These are phyloP conservation scores for Huntiella moniliformis DNA, from an alignment of 2,329 filamentous ascomycete genomes.

Conservation along the genomic window DNA sequence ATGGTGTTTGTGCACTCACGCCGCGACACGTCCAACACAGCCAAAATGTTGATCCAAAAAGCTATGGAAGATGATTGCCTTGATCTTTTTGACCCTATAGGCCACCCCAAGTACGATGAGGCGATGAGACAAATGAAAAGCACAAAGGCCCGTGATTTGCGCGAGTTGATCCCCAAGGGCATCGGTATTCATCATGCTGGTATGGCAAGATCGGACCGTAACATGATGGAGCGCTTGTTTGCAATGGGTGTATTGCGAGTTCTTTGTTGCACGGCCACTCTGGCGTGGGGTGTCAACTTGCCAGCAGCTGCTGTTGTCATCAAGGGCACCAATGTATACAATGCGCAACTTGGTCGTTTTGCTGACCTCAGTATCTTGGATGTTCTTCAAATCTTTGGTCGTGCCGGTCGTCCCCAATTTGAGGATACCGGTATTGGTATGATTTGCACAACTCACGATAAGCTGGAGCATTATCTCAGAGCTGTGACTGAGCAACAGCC, in stretches of 20 bases:
- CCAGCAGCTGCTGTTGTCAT: constrained; percentile 93
- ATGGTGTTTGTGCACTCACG: constrained; percentile 99
- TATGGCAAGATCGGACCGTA: constrained; percentile 85
- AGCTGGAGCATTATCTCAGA: constrained; percentile 72
- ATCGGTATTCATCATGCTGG: constrained; percentile 93
- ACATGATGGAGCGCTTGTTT: constrained; percentile 88
- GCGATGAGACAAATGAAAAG: constrained; percentile 71
- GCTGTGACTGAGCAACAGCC: constrained; percentile 92
- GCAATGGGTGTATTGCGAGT: constrained; percentile 85
- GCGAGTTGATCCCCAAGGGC: constrained; percentile 77
- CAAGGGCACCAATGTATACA: constrained; percentile 95
- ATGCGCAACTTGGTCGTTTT: constrained; percentile 88
- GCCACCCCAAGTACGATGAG: constrained; percentile 61
- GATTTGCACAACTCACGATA: constrained; percentile 93
- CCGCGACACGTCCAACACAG: constrained; percentile 80
- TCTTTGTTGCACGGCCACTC: constrained; percentile 90
- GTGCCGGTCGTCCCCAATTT: constrained; percentile 92
- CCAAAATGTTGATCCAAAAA: constrained; percentile 70
- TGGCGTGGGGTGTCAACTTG: constrained; percentile 97
- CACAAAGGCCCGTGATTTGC: constrained; percentile 68
- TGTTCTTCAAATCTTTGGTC: constrained; percentile 94
- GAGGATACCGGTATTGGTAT: constrained; percentile 96
- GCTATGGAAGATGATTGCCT: constrained; percentile 61
- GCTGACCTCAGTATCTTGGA: constrained; percentile 91
- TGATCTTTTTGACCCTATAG: constrained; percentile 66